Percentiles rank a stretch among this genome's conserved stretches.
phyloP scores from a whole-genome alignment of 2,329 filamentous ascomycete genomes.

The Ophiognomonia clavigignenti-juglandacearum region DNA sequence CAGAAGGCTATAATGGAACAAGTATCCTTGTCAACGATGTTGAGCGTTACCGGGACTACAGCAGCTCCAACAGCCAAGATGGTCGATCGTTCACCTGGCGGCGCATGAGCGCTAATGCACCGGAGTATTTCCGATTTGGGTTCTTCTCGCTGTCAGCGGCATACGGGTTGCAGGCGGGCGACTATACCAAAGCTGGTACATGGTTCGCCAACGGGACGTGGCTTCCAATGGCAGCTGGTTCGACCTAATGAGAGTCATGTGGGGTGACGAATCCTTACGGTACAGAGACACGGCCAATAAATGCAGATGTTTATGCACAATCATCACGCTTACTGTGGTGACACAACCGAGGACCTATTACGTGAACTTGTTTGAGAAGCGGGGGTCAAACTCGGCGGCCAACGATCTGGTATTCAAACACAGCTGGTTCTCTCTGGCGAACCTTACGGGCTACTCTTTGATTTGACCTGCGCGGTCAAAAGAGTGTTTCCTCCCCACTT shows the following conservation, averaged over 20 bases:
- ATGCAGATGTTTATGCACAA: no score
- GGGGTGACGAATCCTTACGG: not conserved
- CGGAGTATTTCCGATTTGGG: slow-evolving; percentile 26
- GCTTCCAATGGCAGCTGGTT: slow-evolving; percentile 17
- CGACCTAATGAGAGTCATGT: not conserved
- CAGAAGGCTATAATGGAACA: slow-evolving; percentile 21
- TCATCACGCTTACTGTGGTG: no score
- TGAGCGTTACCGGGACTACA: slow-evolving; percentile 22
- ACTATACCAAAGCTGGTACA: slow-evolving; percentile 23
- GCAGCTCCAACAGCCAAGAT: slow-evolving; percentile 10
- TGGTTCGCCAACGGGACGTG: slow-evolving; percentile 25
- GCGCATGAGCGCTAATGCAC: slow-evolving; percentile 11
- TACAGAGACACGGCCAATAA: not conserved
- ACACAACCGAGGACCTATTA: no score
- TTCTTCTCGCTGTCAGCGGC: slow-evolving; percentile 20
- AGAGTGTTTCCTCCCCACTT: no score
- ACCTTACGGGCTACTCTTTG: no score
- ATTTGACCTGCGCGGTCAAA: no score
- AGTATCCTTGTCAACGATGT: slow-evolving; percentile 28
- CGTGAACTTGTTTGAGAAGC: no score
- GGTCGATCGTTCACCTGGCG: slow-evolving; percentile 21
- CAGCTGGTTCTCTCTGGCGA: no score
- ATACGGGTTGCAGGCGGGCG: slow-evolving; percentile 18
- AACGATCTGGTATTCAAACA: no score
- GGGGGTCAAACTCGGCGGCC: no score